Conservation (phyloP, 257 asterid species). For the Dorcoceras hygrometricum region DNA sequence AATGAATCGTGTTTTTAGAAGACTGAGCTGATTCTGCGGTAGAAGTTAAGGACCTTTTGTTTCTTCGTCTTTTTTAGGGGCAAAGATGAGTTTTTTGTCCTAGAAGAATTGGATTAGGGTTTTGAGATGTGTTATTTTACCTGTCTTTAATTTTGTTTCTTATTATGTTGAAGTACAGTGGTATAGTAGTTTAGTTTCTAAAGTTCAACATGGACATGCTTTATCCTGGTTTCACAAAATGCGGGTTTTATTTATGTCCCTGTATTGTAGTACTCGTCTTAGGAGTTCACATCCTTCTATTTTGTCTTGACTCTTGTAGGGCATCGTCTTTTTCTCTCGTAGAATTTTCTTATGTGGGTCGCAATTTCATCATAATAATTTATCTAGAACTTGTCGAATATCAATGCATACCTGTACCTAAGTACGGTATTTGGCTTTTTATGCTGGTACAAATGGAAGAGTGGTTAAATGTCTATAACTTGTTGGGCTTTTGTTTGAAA, state of each 20-base stretch:
- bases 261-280: slow-evolving; percentile 9
- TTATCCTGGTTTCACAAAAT: slow-evolving; percentile 6
- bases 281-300: slow-evolving; percentile 5
- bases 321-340: background rate
- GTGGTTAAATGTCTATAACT: background rate
- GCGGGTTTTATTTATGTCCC: background rate
- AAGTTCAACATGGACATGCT: background rate
- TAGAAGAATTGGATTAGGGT: slow-evolving; percentile 8
- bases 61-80: slow-evolving; percentile 6
- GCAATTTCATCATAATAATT: too few relatives aligned
- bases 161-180: background rate
- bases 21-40: slow-evolving; percentile 9
- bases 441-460: background rate
- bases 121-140: slow-evolving; percentile 4
- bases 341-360: background rate
- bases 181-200: background rate
- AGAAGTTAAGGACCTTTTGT: background rate
- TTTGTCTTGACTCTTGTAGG: background rate
- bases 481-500: background rate
- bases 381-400: background rate
- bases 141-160: background rate
- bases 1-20: background rate
- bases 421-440: background rate
- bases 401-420: background rate
- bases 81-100: background rate